Evolutionary conservation across 805 yeast genomes (phyloP), one percentile per base, ranked within the genome.

Genomic region (Debaryomyces hansenii): DNA sequence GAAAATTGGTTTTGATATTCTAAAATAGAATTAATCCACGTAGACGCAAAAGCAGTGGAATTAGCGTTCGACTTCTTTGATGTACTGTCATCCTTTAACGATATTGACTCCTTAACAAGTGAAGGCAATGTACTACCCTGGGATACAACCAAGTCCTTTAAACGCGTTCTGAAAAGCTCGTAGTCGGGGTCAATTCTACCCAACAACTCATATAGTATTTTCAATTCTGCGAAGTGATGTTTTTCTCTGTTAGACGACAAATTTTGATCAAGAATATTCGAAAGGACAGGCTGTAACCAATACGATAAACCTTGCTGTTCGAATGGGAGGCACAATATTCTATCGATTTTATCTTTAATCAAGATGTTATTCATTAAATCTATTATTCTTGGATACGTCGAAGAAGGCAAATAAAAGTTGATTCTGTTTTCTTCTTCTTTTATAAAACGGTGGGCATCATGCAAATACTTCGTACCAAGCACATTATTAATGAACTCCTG

Each of bases 21-120:
- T 9, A 87, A 60, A 3, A 87, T 74, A 24, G 77, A 70, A 37
- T 79, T 79, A 8, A 87, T 77, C 92, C 95, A 90, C 44, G 73
- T 71, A 2, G 80, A 72, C 0, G 96, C 94, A 53, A 77, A 78
- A 42, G 71, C 67, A 7, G 83, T 63, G 47, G 76, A 66, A 43
- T 49, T 58, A 15, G 59, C 47, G 35, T 55, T 44, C 45, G 51
- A 42, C 44, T 52, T 52, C 40, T 55, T 54, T 42, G 40, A 35
- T 12, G 40, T 31, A 29, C 42, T 44, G n/a, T 40, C 47, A 11
- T 39, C 43, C 18, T 39, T 32, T 5, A 34, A 14, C 9, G 35
- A 20, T 8, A 56, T 40, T 11, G 37, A 20, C 28, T 52, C 52
- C 34, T 50, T 56, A n/a, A 69, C 62, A n/a, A 57, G 53, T 2